These are phyloP conservation scores for Adansonia digitata DNA, from an alignment of 345 rosid genomes.

Conservation along the genomic window DNA sequence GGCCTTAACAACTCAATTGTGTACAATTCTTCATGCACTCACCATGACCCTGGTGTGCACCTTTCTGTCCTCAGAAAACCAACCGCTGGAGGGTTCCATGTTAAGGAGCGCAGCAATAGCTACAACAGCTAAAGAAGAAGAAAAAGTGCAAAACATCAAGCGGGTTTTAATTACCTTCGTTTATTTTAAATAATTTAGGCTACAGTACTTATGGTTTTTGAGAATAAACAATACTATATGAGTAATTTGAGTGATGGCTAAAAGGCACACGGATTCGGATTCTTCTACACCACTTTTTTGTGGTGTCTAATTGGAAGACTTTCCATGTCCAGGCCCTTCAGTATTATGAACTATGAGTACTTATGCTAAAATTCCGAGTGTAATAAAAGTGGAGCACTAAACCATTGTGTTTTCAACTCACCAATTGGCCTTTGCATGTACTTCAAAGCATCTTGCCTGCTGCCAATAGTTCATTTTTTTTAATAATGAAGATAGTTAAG, in stretches of 20 bases:
- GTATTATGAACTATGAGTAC: background rate
- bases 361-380: background rate
- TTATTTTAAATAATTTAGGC: constrained; percentile 1
- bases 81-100: constrained; percentile 32
- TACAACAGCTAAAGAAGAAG: constrained; percentile 17
- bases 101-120: constrained; percentile 43
- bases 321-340: background rate
- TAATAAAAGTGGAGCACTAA: constrained; percentile 7
- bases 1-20: constrained; percentile 80
- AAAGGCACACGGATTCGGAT: constrained; percentile 23
- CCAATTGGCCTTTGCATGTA: background rate
- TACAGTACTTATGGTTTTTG: background rate
- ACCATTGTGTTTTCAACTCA: background rate
- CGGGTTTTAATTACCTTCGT: constrained; percentile 1
- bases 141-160: background rate
- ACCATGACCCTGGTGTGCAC: constrained; percentile 85
- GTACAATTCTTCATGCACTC: constrained; percentile 52
- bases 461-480: background rate
- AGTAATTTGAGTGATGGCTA: constrained; percentile 2
- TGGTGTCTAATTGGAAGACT: constrained; percentile 25
- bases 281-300: constrained; percentile 24
- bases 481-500: too few species aligned
- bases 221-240: constrained; percentile 17
- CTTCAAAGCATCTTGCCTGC: background rate
- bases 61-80: constrained; percentile 50